A percentile compares a stretch with the other conserved stretches of the same genome.
Evolutionary conservation across 495 filamentous ascomycete genomes (phyloP).

Genomic region (Venustampulla echinocandica): DNA sequence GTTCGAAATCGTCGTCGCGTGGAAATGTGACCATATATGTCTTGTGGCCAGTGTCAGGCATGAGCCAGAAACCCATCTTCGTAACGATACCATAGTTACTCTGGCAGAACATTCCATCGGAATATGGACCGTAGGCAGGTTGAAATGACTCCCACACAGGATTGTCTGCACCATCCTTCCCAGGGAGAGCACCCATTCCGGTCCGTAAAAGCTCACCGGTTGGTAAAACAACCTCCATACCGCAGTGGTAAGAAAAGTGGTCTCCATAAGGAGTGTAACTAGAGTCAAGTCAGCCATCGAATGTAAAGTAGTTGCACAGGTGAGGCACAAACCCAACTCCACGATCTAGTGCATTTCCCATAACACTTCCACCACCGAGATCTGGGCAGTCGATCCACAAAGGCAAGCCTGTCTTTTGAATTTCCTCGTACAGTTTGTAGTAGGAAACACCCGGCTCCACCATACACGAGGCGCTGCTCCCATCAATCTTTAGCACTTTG

Average conservation of each 20-base stretch:
- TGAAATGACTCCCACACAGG: slow-evolving; percentile 46
- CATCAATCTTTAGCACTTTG: slow-evolving; percentile 45
- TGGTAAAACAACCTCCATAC: slow-evolving; percentile 49
- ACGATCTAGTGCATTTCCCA: slow-evolving; percentile 41
- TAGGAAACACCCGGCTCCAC: slow-evolving; percentile 54
- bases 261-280: slow-evolving; percentile 42
- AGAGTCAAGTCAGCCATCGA: no score
- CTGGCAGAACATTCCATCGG: slow-evolving; percentile 51
- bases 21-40: not conserved
- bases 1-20: slow-evolving; percentile 39
- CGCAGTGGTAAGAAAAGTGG: slow-evolving; percentile 44
- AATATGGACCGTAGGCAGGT: slow-evolving; percentile 44
- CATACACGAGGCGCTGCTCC: slow-evolving; percentile 40
- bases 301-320: no score
- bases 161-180: slow-evolving; percentile 17
- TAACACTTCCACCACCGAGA: slow-evolving; percentile 46
- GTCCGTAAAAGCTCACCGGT: slow-evolving; percentile 45
- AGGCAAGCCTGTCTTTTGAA: slow-evolving; percentile 28
- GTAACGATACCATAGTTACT: slow-evolving; percentile 48
- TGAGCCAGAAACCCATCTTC: slow-evolving; percentile 47
- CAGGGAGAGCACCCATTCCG: slow-evolving; percentile 44
- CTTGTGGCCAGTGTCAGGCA: slow-evolving; percentile 36
- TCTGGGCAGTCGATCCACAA: slow-evolving; percentile 41
- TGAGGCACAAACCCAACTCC: slow-evolving; percentile 52
- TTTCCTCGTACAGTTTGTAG: slow-evolving; percentile 42